A percentile compares a stretch with the other conserved stretches of the same genome.
Conservation (phyloP, 2,329 filamentous ascomycete genomes). For the Cladosporium sp. region DNA sequence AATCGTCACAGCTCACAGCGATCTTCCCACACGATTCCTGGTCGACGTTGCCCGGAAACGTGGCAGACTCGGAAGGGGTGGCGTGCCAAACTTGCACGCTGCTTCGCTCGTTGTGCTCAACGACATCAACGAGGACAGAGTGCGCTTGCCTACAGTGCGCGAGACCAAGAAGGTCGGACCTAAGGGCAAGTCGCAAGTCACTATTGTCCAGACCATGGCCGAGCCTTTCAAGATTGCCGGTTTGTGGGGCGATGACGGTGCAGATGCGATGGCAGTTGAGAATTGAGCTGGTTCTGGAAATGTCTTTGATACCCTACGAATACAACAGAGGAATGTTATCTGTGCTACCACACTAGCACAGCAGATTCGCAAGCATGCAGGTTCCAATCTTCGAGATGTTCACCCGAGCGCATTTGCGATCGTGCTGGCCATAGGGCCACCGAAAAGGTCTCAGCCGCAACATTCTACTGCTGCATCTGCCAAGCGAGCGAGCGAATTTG, state of each 20-base stretch:
- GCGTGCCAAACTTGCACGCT: slow-evolving; percentile 80
- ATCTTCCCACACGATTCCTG: slow-evolving; percentile 83
- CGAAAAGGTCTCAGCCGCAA: neutral
- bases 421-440: no score
- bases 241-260: slow-evolving; percentile 69
- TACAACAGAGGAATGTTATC: neutral
- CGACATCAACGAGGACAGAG: slow-evolving; percentile 94
- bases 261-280: slow-evolving; percentile 21
- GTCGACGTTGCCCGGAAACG: slow-evolving; percentile 93
- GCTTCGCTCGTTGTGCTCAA: slow-evolving; percentile 90
- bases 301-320: slow-evolving; percentile 12
- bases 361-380: neutral
- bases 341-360: neutral
- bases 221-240: slow-evolving; percentile 94
- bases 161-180: slow-evolving; percentile 27
- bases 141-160: slow-evolving; percentile 45
- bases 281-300: slow-evolving; percentile 13
- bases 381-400: no score
- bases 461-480: neutral
- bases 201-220: slow-evolving; percentile 89
- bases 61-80: slow-evolving; percentile 80
- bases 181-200: slow-evolving; percentile 62
- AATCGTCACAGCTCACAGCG: slow-evolving; percentile 64
- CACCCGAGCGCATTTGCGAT: no score
- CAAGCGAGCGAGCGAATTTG: neutral